A percentile compares a stretch with the other conserved stretches of the same genome.
Conservation (phyloP, 805 yeast genomes). For the Saturnispora galanensis region DNA sequence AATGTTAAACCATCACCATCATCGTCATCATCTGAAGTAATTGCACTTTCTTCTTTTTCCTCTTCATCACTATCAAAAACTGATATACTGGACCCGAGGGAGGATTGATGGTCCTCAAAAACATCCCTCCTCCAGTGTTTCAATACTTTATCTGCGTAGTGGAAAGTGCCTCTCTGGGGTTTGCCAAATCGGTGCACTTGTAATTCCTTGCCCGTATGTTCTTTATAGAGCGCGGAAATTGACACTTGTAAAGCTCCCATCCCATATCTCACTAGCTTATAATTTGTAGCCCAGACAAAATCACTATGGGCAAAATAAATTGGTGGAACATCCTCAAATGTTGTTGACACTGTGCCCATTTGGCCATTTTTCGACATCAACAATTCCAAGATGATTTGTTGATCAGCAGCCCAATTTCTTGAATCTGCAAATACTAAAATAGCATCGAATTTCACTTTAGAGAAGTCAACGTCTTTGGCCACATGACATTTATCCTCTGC, state of each 20-base stretch:
- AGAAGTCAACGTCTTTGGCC: constrained; percentile 51
- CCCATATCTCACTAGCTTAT: constrained; percentile 73
- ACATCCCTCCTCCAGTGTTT: constrained; percentile 71
- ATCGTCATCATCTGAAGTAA: constrained; percentile 18
- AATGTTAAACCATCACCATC: constrained; percentile 38
- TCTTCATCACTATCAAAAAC: constrained; percentile 7
- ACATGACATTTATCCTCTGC: constrained; percentile 57
- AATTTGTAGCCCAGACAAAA: constrained; percentile 89
- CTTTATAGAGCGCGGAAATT: constrained; percentile 73
- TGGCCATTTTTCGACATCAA: constrained; percentile 67
- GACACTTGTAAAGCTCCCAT: constrained; percentile 93
- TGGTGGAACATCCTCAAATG: constrained; percentile 69
- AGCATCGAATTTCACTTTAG: constrained; percentile 62
- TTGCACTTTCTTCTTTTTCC: constrained; percentile 10
- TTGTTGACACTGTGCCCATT: constrained; percentile 71
- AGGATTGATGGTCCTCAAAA: constrained; percentile 49
- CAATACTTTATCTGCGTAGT: constrained; percentile 71
- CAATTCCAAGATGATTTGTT: constrained; percentile 78
- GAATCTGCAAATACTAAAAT: constrained; percentile 87
- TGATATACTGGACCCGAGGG: constrained; percentile 1
- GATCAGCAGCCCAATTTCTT: constrained; percentile 89
- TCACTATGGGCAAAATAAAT: constrained; percentile 87
- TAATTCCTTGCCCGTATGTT: constrained; percentile 74
- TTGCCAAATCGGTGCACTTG: constrained; percentile 80
- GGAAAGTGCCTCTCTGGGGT: constrained; percentile 81